These are phyloP conservation scores for Nymphaea colorata DNA, from an alignment of 164 flowering plant genomes.

Conservation along the genomic window DNA sequence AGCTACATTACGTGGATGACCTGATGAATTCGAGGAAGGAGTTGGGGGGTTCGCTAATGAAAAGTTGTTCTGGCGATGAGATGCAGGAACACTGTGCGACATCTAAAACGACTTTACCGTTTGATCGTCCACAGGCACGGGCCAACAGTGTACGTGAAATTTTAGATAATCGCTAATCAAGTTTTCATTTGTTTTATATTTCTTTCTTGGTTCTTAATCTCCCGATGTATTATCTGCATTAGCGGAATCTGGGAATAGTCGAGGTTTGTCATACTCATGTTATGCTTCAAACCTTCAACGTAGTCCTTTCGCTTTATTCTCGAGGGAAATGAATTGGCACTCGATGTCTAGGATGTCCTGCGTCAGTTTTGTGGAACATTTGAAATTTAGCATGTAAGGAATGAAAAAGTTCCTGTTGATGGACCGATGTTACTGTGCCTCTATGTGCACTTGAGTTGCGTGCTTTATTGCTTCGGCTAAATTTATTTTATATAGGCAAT, in stretches of 20 bases:
- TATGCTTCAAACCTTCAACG: neutral
- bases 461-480: too few species aligned
- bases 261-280: too few species aligned
- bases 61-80: neutral
- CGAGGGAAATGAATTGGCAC: neutral
- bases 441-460: too few species aligned
- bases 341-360: neutral
- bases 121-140: constrained; percentile 24
- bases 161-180: neutral
- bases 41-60: neutral
- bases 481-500: too few species aligned
- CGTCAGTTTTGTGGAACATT: neutral
- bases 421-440: too few species aligned
- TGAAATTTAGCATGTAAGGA: neutral
- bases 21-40: neutral
- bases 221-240: neutral
- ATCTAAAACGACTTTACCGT: constrained; percentile 16
- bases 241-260: neutral
- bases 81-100: constrained; percentile 30
- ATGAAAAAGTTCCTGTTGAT: too few species aligned
- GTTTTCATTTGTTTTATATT: neutral
- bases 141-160: constrained; percentile 23
- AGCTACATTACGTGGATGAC: neutral
- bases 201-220: too few species aligned
- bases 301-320: neutral